Evolutionary conservation across 108 stramenopile species (phyloP).

Genomic region (Epipyxis sp.): DNA sequence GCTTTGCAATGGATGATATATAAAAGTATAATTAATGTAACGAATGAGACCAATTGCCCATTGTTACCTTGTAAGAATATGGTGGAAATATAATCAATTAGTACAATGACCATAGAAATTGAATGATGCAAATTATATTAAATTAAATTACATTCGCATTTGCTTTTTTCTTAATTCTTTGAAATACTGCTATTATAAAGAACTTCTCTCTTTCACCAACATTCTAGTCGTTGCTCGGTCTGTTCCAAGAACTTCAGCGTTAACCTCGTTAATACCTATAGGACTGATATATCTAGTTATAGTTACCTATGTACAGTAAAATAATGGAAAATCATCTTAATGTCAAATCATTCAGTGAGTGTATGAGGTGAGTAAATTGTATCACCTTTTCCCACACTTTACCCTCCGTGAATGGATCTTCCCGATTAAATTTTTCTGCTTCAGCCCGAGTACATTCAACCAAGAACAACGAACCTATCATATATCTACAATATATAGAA

Average conservation of each 20-base stretch:
- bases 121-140: too few species aligned
- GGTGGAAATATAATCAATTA: too few species aligned
- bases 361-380: background rate
- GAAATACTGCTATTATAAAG: too few species aligned
- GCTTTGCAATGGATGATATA: too few species aligned
- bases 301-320: background rate
- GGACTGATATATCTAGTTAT: constrained; percentile 7
- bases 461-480: constrained; percentile 41
- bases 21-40: too few species aligned
- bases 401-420: constrained; percentile 39
- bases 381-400: constrained; percentile 9
- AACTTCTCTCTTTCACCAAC: too few species aligned
- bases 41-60: too few species aligned
- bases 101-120: too few species aligned
- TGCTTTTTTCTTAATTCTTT: too few species aligned
- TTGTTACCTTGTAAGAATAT: too few species aligned
- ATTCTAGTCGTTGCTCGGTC: background rate
- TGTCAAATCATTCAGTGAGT: background rate
- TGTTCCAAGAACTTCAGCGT: background rate
- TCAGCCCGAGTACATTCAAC: constrained; percentile 43
- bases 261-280: background rate
- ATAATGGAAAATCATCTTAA: background rate
- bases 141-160: too few species aligned
- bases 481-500: too few species aligned
- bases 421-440: constrained; percentile 34